phyloP scores from a whole-genome alignment of 495 filamentous ascomycete genomes.

The Parachaetomium inaequale region DNA sequence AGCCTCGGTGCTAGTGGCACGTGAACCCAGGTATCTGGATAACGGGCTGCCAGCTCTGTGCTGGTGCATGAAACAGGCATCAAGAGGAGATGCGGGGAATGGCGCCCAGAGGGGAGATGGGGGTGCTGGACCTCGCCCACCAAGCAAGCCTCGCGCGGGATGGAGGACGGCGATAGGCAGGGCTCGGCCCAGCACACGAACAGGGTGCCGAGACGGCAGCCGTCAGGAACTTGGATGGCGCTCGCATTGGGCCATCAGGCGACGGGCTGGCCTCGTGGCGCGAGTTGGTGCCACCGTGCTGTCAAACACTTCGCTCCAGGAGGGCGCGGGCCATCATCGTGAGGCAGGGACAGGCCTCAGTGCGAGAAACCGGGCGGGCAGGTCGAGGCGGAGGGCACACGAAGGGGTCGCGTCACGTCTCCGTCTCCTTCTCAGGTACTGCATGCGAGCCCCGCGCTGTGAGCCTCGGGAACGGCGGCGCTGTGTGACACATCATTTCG shows the following conservation, averaged over 20 bases:
- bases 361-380: background rate
- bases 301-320: background rate
- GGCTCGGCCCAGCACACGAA: constrained; percentile 10
- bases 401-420: background rate
- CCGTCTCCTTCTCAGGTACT: background rate
- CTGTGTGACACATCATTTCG: constrained; percentile 16
- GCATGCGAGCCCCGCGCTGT: constrained; percentile 13
- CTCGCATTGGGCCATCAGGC: constrained; percentile 3
- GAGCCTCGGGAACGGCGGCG: background rate
- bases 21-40: constrained; percentile 20
- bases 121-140: background rate
- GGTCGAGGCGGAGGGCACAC: background rate
- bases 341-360: background rate
- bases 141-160: background rate
- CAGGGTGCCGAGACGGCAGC: constrained; percentile 8
- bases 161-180: constrained; percentile 12
- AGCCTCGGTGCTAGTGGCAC: constrained; percentile 4
- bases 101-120: background rate
- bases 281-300: constrained; percentile 3
- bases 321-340: background rate
- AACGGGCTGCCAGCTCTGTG: constrained; percentile 12
- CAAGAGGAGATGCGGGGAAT: constrained; percentile 6
- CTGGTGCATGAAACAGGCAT: constrained; percentile 12
- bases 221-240: background rate
- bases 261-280: constrained; percentile 5